Evolutionary conservation across 768 basidiomycete genomes (phyloP).

Genomic region (Serendipita sp.): DNA sequence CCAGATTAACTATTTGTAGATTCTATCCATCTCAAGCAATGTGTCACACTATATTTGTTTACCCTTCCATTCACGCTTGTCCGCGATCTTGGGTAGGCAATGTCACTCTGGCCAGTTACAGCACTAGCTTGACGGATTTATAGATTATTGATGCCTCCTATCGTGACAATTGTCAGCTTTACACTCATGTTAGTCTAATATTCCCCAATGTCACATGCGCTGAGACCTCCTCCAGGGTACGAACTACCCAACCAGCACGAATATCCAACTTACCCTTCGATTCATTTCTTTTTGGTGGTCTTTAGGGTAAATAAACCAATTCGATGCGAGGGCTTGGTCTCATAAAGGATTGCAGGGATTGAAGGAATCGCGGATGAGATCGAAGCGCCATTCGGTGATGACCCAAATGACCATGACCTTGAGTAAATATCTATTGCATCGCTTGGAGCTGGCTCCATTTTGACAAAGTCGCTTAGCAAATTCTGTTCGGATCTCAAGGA

Average conservation of each 20-base stretch:
- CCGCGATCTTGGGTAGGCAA: constrained; percentile 37
- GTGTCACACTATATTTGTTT: constrained; percentile 83
- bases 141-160: constrained; percentile 65
- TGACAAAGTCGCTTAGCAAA: too few species aligned
- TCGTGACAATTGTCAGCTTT: constrained; percentile 75
- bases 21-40: constrained; percentile 87
- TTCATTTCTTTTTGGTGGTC: not conserved
- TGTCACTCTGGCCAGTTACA: not conserved
- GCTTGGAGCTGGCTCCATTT: not conserved
- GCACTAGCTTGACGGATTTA: not conserved
- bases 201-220: not conserved
- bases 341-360: constrained; percentile 33
- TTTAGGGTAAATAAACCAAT: not conserved
- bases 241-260: not conserved
- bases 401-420: not conserved
- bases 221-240: not conserved
- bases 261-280: not conserved
- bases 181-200: constrained; percentile 44
- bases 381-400: constrained; percentile 75
- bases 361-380: constrained; percentile 93
- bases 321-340: not conserved
- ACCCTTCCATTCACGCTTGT: constrained; percentile 78
- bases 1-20: constrained; percentile 25
- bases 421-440: not conserved
- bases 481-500: not conserved